Evolutionary conservation across 495 filamentous ascomycete genomes (phyloP).

Genomic region (Talaromyces wortmannii): DNA sequence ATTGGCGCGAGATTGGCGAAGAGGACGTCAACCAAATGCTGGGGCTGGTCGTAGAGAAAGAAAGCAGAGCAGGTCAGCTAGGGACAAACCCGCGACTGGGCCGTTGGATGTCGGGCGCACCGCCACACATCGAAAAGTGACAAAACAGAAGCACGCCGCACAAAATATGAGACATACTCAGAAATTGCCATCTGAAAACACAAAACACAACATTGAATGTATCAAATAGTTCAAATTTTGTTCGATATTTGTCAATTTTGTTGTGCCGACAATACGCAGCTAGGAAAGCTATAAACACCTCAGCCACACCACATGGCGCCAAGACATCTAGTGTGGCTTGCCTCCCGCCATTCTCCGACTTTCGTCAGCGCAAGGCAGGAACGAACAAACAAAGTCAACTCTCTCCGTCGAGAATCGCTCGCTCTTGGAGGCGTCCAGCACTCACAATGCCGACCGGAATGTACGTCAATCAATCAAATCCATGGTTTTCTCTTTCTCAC

Average conservation of each 20-base stretch:
- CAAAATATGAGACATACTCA: no score
- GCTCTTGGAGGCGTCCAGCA: background rate
- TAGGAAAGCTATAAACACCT: background rate
- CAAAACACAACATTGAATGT: no score
- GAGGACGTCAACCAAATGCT: background rate
- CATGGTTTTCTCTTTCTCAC: background rate
- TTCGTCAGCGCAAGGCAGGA: background rate
- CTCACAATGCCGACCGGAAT: slow-evolving; percentile 34
- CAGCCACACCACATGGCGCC: slow-evolving; percentile 5
- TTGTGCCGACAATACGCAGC: background rate
- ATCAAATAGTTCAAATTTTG: no score
- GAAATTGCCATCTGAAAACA: no score
- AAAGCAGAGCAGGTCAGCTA: no score
- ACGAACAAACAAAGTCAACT: background rate
- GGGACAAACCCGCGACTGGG: no score
- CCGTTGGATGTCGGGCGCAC: no score
- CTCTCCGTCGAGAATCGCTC: background rate
- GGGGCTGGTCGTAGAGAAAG: background rate
- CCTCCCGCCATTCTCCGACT: background rate
- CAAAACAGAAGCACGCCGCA: no score
- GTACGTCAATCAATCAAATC: slow-evolving; percentile 19
- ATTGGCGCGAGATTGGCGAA: background rate
- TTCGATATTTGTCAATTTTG: no score
- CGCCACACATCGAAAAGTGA: no score
- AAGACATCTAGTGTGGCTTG: background rate